Conservation (phyloP, 352 stramenopile species). For the Pythium dissotocum region DNA sequence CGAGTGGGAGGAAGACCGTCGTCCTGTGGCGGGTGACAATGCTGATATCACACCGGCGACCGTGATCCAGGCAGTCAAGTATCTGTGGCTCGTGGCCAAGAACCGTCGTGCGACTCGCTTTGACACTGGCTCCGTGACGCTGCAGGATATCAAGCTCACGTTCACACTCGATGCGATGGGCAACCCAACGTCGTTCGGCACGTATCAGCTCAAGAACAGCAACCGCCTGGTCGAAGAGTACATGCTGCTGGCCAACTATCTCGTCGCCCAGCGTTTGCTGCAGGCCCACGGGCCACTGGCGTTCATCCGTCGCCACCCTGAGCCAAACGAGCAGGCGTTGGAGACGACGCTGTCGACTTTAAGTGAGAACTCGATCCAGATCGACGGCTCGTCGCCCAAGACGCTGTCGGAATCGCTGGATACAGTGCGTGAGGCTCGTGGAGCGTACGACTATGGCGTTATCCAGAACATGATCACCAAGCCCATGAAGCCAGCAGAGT, state of each 20-base stretch:
- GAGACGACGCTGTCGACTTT: slow-evolving; percentile 46
- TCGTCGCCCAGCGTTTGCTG: slow-evolving; percentile 96
- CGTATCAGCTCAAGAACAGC: slow-evolving; percentile 93
- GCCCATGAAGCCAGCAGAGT: slow-evolving; percentile 95
- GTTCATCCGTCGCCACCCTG: slow-evolving; percentile 89
- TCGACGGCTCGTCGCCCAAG: slow-evolving; percentile 84
- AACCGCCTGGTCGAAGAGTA: slow-evolving; percentile 97
- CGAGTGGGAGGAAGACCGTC: slow-evolving; percentile 60
- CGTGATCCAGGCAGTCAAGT: slow-evolving; percentile 68
- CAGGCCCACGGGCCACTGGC: slow-evolving; percentile 82
- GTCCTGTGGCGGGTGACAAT: slow-evolving; percentile 47
- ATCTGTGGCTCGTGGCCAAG: slow-evolving; percentile 61
- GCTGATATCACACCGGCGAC: slow-evolving; percentile 47
- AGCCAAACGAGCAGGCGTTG: slow-evolving; percentile 60
- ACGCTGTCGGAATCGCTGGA: slow-evolving; percentile 87
- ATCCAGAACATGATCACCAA: slow-evolving; percentile 93
- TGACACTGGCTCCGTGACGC: slow-evolving; percentile 90
- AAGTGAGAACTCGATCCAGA: slow-evolving; percentile 58
- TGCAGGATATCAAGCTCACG: slow-evolving; percentile 93
- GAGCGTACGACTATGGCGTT: slow-evolving; percentile 83
- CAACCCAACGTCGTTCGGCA: slow-evolving; percentile 85
- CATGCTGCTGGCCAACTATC: slow-evolving; percentile 98
- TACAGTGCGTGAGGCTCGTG: slow-evolving; percentile 61
- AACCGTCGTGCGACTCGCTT: slow-evolving; percentile 85
- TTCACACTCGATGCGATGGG: slow-evolving; percentile 93